These are phyloP conservation scores for Candida piceae DNA, from an alignment of 805 yeast genomes.

Conservation along the genomic window DNA sequence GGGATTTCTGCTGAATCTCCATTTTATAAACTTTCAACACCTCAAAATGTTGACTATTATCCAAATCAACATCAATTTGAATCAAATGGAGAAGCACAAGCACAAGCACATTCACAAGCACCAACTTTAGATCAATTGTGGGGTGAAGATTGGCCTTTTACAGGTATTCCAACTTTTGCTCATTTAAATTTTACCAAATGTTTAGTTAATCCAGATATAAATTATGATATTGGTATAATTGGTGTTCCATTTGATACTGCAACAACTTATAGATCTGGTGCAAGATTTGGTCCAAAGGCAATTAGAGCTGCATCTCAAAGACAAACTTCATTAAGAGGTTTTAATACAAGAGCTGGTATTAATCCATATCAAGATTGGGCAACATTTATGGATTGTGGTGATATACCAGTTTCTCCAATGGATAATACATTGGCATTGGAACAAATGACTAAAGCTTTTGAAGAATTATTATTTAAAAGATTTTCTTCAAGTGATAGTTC, in stretches of 20 bases:
- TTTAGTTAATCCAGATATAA: conserved; percentile 38
- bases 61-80: conserved; percentile 2
- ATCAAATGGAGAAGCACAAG: not conserved
- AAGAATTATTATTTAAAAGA: conserved; percentile 43
- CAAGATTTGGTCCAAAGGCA: conserved; percentile 77
- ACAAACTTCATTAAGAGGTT: conserved; percentile 65
- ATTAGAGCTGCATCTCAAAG: conserved; percentile 66
- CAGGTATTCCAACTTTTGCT: conserved; percentile 68
- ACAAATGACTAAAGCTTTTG: conserved; percentile 51
- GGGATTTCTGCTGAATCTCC: not conserved
- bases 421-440: conserved; percentile 47
- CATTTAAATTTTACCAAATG: conserved; percentile 62
- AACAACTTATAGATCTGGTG: conserved; percentile 72
- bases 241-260: conserved; percentile 88
- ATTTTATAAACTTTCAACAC: conserved; percentile 1
- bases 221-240: conserved; percentile 65
- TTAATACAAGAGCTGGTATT: conserved; percentile 50
- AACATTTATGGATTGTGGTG: conserved; percentile 49
- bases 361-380: conserved; percentile 51
- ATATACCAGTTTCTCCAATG: conserved; percentile 56
- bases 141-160: conserved; percentile 73
- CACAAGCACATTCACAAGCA: too few relatives aligned
- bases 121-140: conserved; percentile 54
- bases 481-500: conserved; percentile 19
- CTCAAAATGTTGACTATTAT: not conserved